phyloP scores from a whole-genome alignment of 305 asterid genomes.

The Plantago coronopus region DNA sequence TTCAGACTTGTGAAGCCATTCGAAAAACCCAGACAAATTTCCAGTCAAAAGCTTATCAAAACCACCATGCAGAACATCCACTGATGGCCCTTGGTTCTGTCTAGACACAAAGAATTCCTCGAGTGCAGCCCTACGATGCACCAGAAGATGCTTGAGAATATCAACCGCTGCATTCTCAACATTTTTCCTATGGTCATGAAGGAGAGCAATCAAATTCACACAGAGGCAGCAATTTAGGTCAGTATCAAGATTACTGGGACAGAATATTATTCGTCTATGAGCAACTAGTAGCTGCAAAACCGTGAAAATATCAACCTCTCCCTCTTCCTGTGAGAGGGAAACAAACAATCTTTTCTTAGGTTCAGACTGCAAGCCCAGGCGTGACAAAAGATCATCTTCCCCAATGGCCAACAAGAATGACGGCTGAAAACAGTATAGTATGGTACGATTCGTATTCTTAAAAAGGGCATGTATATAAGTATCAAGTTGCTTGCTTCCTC shows the following conservation, averaged over 20 bases:
- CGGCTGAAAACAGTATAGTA: slow-evolving; percentile 88
- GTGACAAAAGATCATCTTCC: slow-evolving; percentile 84
- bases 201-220: slow-evolving; percentile 77
- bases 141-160: slow-evolving; percentile 86
- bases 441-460: slow-evolving; percentile 78
- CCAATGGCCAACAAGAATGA: slow-evolving; percentile 76
- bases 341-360: slow-evolving; percentile 52
- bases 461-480: slow-evolving; percentile 69
- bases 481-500: slow-evolving; percentile 95
- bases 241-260: slow-evolving; percentile 90
- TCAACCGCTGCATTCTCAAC: slow-evolving; percentile 83
- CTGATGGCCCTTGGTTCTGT: slow-evolving; percentile 75
- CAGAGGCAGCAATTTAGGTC: slow-evolving; percentile 95
- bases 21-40: slow-evolving; percentile 65
- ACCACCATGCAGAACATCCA: slow-evolving; percentile 90
- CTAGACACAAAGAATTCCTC: slow-evolving; percentile 93
- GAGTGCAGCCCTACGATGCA: slow-evolving; percentile 88
- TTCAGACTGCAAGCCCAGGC: slow-evolving; percentile 74
- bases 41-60: slow-evolving; percentile 92
- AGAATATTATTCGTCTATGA: slow-evolving; percentile 79
- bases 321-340: slow-evolving; percentile 54
- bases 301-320: slow-evolving; percentile 65
- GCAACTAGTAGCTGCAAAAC: slow-evolving; percentile 89
- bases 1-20: slow-evolving; percentile 79
- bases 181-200: slow-evolving; percentile 67